Evolutionary conservation across 2,329 filamentous ascomycete genomes (phyloP).

Genomic region (Trichophyton schoenleinii): DNA sequence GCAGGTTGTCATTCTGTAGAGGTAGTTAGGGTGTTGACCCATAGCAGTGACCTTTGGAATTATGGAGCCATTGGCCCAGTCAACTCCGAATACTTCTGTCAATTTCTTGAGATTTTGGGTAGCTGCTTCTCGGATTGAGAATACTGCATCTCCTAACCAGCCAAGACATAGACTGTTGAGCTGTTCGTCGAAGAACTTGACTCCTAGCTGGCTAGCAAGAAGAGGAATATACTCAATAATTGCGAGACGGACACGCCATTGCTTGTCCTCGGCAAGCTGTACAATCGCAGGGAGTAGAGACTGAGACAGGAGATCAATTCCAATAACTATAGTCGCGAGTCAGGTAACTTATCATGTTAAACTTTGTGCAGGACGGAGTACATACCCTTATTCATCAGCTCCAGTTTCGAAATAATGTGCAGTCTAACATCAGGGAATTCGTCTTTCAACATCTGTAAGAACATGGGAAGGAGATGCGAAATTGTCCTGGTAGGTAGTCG

Average conservation of each 20-base stretch:
- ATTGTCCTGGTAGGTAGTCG: conserved; percentile 55
- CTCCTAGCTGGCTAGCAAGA: conserved; percentile 85
- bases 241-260: conserved; percentile 93
- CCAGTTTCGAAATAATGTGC: conserved; percentile 99
- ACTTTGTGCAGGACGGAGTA: conserved; percentile 5
- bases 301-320: conserved; percentile 91
- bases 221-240: conserved; percentile 99
- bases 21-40: conserved; percentile 96
- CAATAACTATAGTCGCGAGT: conserved; percentile 56
- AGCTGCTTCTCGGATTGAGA: conserved; percentile 94
- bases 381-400: conserved; percentile 88
- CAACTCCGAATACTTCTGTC: conserved; percentile 94
- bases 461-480: conserved; percentile 93
- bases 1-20: conserved; percentile 99
- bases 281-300: conserved; percentile 95
- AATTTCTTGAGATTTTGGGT: conserved; percentile 97
- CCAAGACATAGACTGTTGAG: conserved; percentile 92
- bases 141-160: conserved; percentile 96
- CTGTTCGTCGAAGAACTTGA: conserved; percentile 98
- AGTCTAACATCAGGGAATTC: conserved; percentile 96
- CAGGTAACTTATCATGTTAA: conserved; percentile 3
- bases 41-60: conserved; percentile 98
- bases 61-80: conserved; percentile 93
- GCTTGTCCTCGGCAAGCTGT: conserved; percentile 95
- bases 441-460: conserved; percentile 98